These are phyloP conservation scores for Phanerochaete carnosa DNA, from an alignment of 768 basidiomycete species.

Conservation along the genomic window DNA sequence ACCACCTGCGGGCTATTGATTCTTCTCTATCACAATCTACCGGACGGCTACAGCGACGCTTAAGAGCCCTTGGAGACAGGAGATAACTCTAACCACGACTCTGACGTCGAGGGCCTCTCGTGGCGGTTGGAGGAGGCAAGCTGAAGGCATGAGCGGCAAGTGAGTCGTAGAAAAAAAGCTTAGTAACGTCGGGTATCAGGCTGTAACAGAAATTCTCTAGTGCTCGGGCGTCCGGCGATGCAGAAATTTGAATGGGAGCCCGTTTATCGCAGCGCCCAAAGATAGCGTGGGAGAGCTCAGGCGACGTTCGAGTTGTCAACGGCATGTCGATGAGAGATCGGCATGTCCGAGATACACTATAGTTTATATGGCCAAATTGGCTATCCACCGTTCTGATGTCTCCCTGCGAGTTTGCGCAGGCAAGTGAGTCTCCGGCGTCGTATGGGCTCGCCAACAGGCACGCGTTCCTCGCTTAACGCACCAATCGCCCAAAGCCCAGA, in stretches of 20 bases:
- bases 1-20: not conserved
- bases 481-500: not conserved
- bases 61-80: not conserved
- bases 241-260: too few relatives aligned
- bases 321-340: not conserved
- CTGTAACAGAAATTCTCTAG: not conserved
- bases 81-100: too few relatives aligned
- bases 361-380: conserved; percentile 4
- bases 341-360: not conserved
- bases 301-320: too few relatives aligned
- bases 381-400: not conserved
- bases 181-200: not conserved
- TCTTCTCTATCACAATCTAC: not conserved
- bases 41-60: too few relatives aligned
- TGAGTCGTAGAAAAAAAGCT: not conserved
- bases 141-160: conserved; percentile 34
- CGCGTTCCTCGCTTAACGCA: not conserved
- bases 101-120: conserved; percentile 59
- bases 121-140: conserved; percentile 77
- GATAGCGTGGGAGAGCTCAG: too few relatives aligned
- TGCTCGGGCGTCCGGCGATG: not conserved
- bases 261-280: not conserved
- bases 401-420: not conserved
- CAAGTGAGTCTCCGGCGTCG: not conserved
- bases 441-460: not conserved